phyloP scores from a whole-genome alignment of 129 eudicot genomes.

The Tanacetum coccineum region DNA sequence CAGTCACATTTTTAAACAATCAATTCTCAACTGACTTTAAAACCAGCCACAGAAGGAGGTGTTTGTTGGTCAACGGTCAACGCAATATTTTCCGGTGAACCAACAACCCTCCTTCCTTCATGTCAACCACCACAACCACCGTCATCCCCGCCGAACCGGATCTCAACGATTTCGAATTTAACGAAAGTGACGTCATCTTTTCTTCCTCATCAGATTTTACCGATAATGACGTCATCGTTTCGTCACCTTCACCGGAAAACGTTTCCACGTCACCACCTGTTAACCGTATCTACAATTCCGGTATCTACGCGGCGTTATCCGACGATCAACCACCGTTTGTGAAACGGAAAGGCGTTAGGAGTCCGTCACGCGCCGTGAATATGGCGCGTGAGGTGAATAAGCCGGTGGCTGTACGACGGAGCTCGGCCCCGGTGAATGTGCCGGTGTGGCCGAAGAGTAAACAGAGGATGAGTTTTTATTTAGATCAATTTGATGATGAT shows the following conservation, averaged over 20 bases:
- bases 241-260: slow-evolving; percentile 19
- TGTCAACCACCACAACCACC: slow-evolving; percentile 29
- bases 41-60: slow-evolving; percentile 29
- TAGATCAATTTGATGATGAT: slow-evolving; percentile 37
- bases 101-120: slow-evolving; percentile 37
- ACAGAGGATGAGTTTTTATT: background rate
- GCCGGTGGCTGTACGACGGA: slow-evolving; percentile 35
- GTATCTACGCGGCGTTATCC: slow-evolving; percentile 74
- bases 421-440: slow-evolving; percentile 86
- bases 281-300: slow-evolving; percentile 40
- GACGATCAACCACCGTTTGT: slow-evolving; percentile 45
- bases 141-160: slow-evolving; percentile 27
- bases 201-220: slow-evolving; percentile 18
- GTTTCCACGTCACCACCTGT: slow-evolving; percentile 25
- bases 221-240: slow-evolving; percentile 14
- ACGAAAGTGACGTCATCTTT: slow-evolving; percentile 78
- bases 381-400: slow-evolving; percentile 28
- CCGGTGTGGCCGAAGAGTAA: slow-evolving; percentile 66
- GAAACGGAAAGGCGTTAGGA: slow-evolving; percentile 45
- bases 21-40: slow-evolving; percentile 16
- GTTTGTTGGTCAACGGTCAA: slow-evolving; percentile 33
- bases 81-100: slow-evolving; percentile 25
- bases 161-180: slow-evolving; percentile 36
- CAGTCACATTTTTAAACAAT: slow-evolving; percentile 24
- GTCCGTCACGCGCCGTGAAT: slow-evolving; percentile 44